Base-by-base conservation (phyloP, 176 grass and related monocot genomes). In the Sorghum bicolor region DNA sequence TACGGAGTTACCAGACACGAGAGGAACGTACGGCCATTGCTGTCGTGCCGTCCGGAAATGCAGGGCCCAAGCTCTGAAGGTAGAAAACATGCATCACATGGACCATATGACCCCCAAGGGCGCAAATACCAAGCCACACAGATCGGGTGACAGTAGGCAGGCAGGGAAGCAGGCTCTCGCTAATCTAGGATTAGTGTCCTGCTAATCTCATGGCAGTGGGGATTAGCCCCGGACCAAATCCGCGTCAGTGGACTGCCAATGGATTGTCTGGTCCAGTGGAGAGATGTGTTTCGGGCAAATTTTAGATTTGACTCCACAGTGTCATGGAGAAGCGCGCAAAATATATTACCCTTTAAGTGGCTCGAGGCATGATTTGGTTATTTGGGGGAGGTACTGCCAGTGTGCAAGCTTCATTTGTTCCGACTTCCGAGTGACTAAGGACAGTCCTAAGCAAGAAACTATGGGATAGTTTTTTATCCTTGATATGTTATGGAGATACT, bases 181-280 rank as follows among this genome's bases (percentile, higher is more conserved):
- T 83, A 96, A 93, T 89, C 82, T 62, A 63, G 94, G 90, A 82
- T 89, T 93, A 81, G 65, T 92, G 88, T 88, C 57, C 58, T 63
- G 26, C 73, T 79, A 86, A 83, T 76, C 80, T 61, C 57, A 19
- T 20, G 37, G 58, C 33, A 45, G 12, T 47, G 29, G 67, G 66
- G 80, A 82, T 79, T 86, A 86, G 53, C 2, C 2, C 40, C 15
- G 10, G 79, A 39, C 79, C 84, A 87, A 87, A 80, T 83, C 84
- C 84, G 86, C 74, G 60, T 62, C 52, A 87, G 52, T 64, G 68
- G 64, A 74, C 57, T 38, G 72, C 44, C 66, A 81, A 50, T 81
- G 66, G 78, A 81, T 70, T 40, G 80, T 44, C 67, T 15, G 33
- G 75, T 77, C 48, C 30, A 12, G 64, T 13, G 11, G 67, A 80